Conservation (phyloP, 805 yeast species). For the Kuraishia ogatae region DNA sequence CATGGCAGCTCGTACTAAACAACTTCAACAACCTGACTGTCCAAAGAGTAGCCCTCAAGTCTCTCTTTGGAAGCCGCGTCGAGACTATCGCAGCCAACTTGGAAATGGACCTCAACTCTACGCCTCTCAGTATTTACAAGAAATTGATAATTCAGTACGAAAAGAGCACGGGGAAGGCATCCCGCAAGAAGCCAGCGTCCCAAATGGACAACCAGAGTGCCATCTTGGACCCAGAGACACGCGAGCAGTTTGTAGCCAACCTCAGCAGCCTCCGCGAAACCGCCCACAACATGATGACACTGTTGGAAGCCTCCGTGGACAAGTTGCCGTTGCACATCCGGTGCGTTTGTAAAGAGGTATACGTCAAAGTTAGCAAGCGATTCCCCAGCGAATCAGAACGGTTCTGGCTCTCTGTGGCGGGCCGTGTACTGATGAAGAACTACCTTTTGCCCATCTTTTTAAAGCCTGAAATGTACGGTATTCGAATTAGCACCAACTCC, state of each 20-base stretch:
- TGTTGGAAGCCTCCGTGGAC: constrained; percentile 34
- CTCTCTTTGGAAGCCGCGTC: constrained; percentile 29
- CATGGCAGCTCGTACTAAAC: constrained; percentile 37
- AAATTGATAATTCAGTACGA: constrained; percentile 29
- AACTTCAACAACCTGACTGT: constrained; percentile 37
- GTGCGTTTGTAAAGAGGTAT: constrained; percentile 39
- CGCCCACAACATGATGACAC: constrained; percentile 49
- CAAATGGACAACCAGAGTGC: constrained; percentile 43
- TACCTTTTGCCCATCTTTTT: constrained; percentile 39
- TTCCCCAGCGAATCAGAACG: constrained; percentile 54
- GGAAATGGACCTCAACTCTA: constrained; percentile 64
- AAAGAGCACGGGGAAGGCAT: constrained; percentile 20
- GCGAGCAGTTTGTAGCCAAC: constrained; percentile 61
- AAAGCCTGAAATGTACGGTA: constrained; percentile 51
- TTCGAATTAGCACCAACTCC: constrained; percentile 18
- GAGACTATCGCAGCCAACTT: constrained; percentile 33
- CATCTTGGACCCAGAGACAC: constrained; percentile 70
- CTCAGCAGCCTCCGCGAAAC: constrained; percentile 67
- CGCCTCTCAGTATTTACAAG: constrained; percentile 55
- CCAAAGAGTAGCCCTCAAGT: constrained; percentile 37
- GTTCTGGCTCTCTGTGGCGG: constrained; percentile 57
- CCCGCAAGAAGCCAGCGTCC: constrained; percentile 19
- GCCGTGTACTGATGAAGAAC: constrained; percentile 50
- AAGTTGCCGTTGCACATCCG: constrained; percentile 49
- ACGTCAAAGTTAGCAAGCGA: constrained; percentile 19